A percentile compares a stretch with the other conserved stretches of the same genome.
phyloP scores from a whole-genome alignment of 108 stramenopile genomes.

The Pseudonitzschia multiseries region DNA sequence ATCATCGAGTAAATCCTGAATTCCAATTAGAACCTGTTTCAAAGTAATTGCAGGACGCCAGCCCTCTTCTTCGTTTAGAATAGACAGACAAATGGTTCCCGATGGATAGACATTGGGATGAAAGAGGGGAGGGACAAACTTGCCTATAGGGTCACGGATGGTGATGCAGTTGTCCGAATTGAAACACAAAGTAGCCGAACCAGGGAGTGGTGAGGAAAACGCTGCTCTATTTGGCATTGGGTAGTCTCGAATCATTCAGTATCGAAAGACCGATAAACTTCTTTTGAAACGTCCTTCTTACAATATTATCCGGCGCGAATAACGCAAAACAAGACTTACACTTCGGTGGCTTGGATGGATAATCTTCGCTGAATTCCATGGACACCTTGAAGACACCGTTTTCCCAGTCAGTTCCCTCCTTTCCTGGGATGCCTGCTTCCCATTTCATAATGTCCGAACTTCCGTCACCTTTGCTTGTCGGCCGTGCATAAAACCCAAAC shows the following conservation, averaged over 20 bases:
- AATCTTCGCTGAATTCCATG: constrained; percentile 96
- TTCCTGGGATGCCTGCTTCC: constrained; percentile 95
- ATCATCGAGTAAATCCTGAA: constrained; percentile 96
- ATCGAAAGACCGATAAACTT: no score
- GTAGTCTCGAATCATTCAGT: no score
- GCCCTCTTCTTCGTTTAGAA: constrained; percentile 98
- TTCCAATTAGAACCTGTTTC: constrained; percentile 95
- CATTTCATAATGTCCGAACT: constrained; percentile 93
- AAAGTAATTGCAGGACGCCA: constrained; percentile 99
- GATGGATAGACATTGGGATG: constrained; percentile 82
- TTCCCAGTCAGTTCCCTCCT: constrained; percentile 93
- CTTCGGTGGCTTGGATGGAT: constrained; percentile 97
- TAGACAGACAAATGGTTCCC: constrained; percentile 97
- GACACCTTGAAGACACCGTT: constrained; percentile 95
- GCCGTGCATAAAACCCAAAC: constrained; percentile 95
- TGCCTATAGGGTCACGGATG: constrained; percentile 29
- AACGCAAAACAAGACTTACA: constrained; percentile 77
- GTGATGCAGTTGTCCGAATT: background rate
- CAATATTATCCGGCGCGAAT: background rate
- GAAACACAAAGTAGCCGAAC: background rate
- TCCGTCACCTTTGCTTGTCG: constrained; percentile 82
- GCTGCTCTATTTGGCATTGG: no score
- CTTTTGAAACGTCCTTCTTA: background rate
- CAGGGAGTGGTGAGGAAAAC: background rate
- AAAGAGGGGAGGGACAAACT: constrained; percentile 57